Conservation (phyloP, 2,329 filamentous ascomycete species). For the Hyphodiscus sp. region DNA sequence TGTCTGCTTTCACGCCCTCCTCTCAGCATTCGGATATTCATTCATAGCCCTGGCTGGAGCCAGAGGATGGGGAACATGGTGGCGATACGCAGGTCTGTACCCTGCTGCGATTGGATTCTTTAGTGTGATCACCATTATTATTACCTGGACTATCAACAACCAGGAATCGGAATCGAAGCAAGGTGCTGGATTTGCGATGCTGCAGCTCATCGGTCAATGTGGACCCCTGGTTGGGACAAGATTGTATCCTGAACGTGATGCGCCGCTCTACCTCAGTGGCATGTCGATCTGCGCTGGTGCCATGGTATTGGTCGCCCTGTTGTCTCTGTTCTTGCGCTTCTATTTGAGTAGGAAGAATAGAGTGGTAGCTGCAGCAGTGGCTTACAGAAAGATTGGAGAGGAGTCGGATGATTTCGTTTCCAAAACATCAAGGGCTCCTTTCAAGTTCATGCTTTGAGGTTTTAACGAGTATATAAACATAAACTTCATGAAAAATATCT, state of each 20-base stretch:
- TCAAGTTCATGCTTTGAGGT: slow-evolving; percentile 19
- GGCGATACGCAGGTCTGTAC: slow-evolving; percentile 70
- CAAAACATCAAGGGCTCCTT: slow-evolving; percentile 2
- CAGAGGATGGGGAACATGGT: slow-evolving; percentile 35
- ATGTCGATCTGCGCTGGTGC: slow-evolving; percentile 44
- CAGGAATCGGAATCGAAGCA: slow-evolving; percentile 62
- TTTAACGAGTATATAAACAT: not conserved
- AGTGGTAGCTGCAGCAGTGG: not conserved
- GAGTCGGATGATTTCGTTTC: slow-evolving; percentile 10
- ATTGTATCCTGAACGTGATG: slow-evolving; percentile 45
- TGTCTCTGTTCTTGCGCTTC: slow-evolving; percentile 37
- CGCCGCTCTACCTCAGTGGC: slow-evolving; percentile 41
- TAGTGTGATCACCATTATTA: slow-evolving; percentile 73
- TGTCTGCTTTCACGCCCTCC: slow-evolving; percentile 61
- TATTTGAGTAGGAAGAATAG: slow-evolving; percentile 25
- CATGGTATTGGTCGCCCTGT: slow-evolving; percentile 40
- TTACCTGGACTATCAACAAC: slow-evolving; percentile 88
- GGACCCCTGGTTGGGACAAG: slow-evolving; percentile 42
- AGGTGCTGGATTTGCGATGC: slow-evolving; percentile 69
- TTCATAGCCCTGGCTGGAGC: slow-evolving; percentile 54
- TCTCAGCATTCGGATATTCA: slow-evolving; percentile 55
- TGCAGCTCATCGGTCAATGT: slow-evolving; percentile 62
- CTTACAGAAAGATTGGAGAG: slow-evolving; percentile 16
- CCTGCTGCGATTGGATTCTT: slow-evolving; percentile 79
- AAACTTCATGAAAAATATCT: not conserved